Evolutionary conservation across 2,329 filamentous ascomycete species (phyloP), one percentile per base, ranked within the genome.

Genomic region (Cladosporium halotolerans): DNA sequence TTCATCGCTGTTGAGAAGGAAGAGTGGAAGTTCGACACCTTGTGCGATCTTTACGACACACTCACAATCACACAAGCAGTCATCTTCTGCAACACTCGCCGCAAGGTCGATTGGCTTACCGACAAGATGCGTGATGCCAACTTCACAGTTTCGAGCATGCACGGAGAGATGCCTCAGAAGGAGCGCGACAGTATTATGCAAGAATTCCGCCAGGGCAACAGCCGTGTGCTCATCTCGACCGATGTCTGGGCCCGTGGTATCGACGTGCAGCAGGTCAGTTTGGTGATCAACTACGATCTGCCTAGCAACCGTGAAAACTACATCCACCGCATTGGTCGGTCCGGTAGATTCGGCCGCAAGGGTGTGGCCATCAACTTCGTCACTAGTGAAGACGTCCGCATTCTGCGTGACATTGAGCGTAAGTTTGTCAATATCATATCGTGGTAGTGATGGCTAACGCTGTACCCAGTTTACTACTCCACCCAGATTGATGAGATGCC

Each of bases 361-460:
- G 93, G 93, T 86, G 93, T 99, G 74, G 93, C 93, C 70, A 99
- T 99, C 84, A 99, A 99, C 89, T 99, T 99, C 74, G 93, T 99
- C 74, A 97, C 92, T 59, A 89, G 90, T 68, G 93, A 99, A 64
- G 93, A 99, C 77, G 93, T 99, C 70, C 90, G 92, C 76, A 97
- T 99, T 89, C 95, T 99, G 66, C 84, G 93, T 62, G 93, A 99
- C 70, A 99, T 99, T 66, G 93, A 99, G 77, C 76, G 86, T 91
- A 76, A 73, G 84, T 79, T 33, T n/a, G 14, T n/a, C 36, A n/a
- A 14, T 14, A n/a, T 39, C 11, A 6, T 13, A 14, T 11, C 9
- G 16, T 4, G 13, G 43, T 16, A 5, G 9, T 16, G 14, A 19
- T 31, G 16, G 34, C 54, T 55, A 40, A 57, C 36, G 32, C 14